Conservation (phyloP, 2,329 filamentous ascomycete genomes). For the Nothophoma quercina region DNA sequence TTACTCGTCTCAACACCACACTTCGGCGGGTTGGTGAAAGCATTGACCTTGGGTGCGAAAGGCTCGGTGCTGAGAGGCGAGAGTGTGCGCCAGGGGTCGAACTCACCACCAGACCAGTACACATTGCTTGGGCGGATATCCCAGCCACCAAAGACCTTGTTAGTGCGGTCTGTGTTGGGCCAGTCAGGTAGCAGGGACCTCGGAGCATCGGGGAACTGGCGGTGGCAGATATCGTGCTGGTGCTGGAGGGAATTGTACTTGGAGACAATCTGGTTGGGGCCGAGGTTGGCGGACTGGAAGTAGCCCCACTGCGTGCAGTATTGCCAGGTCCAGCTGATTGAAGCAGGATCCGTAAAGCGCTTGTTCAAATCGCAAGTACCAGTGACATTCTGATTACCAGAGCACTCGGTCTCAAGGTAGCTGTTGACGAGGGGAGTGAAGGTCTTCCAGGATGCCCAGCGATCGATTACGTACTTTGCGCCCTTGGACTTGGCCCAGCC, state of each 20-base stretch:
- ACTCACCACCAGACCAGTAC: slow-evolving; percentile 60
- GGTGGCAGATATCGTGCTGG: slow-evolving; percentile 56
- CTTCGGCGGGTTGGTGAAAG: slow-evolving; percentile 53
- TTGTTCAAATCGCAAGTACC: slow-evolving; percentile 51
- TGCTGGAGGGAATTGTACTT: slow-evolving; percentile 56
- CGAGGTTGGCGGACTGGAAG: slow-evolving; percentile 58
- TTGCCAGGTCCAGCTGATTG: slow-evolving; percentile 60
- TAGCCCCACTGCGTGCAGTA: slow-evolving; percentile 62
- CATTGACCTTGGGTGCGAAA: slow-evolving; percentile 51
- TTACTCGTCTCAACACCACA: slow-evolving; percentile 51
- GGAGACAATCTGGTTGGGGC: slow-evolving; percentile 57
- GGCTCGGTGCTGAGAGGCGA: slow-evolving; percentile 53
- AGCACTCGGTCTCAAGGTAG: slow-evolving; percentile 53
- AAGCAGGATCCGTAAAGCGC: slow-evolving; percentile 44
- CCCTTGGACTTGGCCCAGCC: slow-evolving; percentile 54
- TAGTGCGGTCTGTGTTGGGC: slow-evolving; percentile 51
- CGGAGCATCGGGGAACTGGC: slow-evolving; percentile 56
- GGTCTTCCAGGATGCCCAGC: slow-evolving; percentile 53
- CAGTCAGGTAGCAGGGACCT: slow-evolving; percentile 51
- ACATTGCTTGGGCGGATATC: slow-evolving; percentile 59
- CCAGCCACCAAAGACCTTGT: slow-evolving; percentile 60
- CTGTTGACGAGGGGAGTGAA: slow-evolving; percentile 51
- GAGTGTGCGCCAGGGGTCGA: slow-evolving; percentile 61
- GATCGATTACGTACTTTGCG: slow-evolving; percentile 50
- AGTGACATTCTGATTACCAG: slow-evolving; percentile 33